phyloP scores from a whole-genome alignment of 2,329 filamentous ascomycete genomes.

The Lecanicillium sp. region DNA sequence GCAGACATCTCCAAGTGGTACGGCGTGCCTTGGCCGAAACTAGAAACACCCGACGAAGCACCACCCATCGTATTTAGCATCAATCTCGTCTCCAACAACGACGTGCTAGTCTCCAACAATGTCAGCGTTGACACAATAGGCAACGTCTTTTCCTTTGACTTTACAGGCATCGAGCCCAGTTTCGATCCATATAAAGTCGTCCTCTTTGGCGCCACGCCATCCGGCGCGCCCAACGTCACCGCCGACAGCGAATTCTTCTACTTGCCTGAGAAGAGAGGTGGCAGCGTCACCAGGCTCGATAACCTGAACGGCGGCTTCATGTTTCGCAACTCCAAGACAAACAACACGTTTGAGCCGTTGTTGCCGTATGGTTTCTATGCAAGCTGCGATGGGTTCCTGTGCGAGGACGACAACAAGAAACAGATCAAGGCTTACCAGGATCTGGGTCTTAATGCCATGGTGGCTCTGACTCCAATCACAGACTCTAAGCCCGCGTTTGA shows the following conservation, averaged over 20 bases:
- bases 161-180: slow-evolving; percentile 25
- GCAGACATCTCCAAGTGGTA: slow-evolving; percentile 31
- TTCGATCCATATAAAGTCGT: slow-evolving; percentile 29
- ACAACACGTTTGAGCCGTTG: slow-evolving; percentile 27
- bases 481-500: slow-evolving; percentile 27
- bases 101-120: slow-evolving; percentile 23
- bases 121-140: slow-evolving; percentile 26
- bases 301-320: slow-evolving; percentile 34
- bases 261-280: slow-evolving; percentile 32
- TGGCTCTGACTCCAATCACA: slow-evolving; percentile 30
- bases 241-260: slow-evolving; percentile 29
- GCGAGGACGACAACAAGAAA: slow-evolving; percentile 24
- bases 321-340: slow-evolving; percentile 27
- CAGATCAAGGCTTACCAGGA: slow-evolving; percentile 25
- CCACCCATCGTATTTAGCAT: slow-evolving; percentile 28
- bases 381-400: slow-evolving; percentile 34
- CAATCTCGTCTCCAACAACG: slow-evolving; percentile 19
- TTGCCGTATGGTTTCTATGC: slow-evolving; percentile 38
- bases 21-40: slow-evolving; percentile 26
- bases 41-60: slow-evolving; percentile 12
- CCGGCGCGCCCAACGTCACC: slow-evolving; percentile 24
- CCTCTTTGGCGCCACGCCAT: slow-evolving; percentile 23
- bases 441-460: slow-evolving; percentile 35
- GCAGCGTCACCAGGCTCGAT: slow-evolving; percentile 37
- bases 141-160: slow-evolving; percentile 27